phyloP scores from a whole-genome alignment of 805 yeast genomes.

The Dipodascopsis tothii region DNA sequence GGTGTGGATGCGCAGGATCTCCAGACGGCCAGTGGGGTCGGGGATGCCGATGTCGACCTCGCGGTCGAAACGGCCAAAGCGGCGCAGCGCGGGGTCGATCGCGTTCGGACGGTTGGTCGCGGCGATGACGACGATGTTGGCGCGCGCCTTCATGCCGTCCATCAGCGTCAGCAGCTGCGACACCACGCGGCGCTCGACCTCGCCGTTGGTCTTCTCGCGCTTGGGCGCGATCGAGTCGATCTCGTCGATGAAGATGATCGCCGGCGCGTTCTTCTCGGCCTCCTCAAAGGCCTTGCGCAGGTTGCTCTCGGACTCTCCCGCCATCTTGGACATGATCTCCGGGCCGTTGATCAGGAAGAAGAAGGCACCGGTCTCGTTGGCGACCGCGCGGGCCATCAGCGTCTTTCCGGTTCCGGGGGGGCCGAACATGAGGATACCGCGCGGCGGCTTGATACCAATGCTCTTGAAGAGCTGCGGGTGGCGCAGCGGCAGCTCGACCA shows the following conservation, averaged over 20 bases:
- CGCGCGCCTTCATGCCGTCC: slow-evolving; percentile 99
- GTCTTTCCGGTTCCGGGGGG: slow-evolving; percentile 99
- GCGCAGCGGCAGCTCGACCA: slow-evolving; percentile 95
- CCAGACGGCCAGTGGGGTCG: slow-evolving; percentile 96
- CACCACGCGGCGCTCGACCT: slow-evolving; percentile 98
- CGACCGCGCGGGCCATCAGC: slow-evolving; percentile 98
- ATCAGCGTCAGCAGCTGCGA: slow-evolving; percentile 93
- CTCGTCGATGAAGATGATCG: slow-evolving; percentile 96
- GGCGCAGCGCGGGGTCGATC: slow-evolving; percentile 76
- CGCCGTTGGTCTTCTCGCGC: slow-evolving; percentile 99
- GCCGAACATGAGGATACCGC: slow-evolving; percentile 88
- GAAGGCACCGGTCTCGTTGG: slow-evolving; percentile 98
- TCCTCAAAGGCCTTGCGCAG: slow-evolving; percentile 97
- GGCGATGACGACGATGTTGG: slow-evolving; percentile 95
- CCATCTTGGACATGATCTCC: slow-evolving; percentile 99
- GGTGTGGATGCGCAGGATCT: slow-evolving; percentile 93
- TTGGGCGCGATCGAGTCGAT: slow-evolving; percentile 98
- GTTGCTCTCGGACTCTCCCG: slow-evolving; percentile 97
- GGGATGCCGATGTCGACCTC: slow-evolving; percentile 89
- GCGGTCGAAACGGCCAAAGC: slow-evolving; percentile 80
- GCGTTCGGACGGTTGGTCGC: slow-evolving; percentile 89
- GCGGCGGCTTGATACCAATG: slow-evolving; percentile 97
- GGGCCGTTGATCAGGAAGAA: slow-evolving; percentile 98
- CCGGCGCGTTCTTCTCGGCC: slow-evolving; percentile 97
- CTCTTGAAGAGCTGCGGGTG: slow-evolving; percentile 97